Evolutionary conservation across 1,139 yeast species (phyloP), one percentile per base, ranked within the genome.

Genomic region (Yamadazyma atmosphaerica): DNA sequence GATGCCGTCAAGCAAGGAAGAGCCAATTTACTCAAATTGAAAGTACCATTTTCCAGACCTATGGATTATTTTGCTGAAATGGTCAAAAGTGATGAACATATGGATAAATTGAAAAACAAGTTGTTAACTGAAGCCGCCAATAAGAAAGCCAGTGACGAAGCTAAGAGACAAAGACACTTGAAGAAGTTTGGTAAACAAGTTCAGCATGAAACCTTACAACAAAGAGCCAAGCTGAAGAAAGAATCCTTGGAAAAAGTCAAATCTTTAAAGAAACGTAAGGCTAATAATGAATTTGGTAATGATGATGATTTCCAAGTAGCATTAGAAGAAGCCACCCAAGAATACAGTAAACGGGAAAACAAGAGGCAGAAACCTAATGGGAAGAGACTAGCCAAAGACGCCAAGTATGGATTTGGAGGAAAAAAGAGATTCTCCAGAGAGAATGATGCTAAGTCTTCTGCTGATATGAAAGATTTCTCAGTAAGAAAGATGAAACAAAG

Each of bases 131-230:
- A 88, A 58, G 97, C 95, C 37, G 85, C 94, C 26, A 84, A 86
- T 57, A 87, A 86, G 77, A 86, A 86, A 65, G 97, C 96, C 2
- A 76, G 89, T 35, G 94, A 87, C 62, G 98, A 89, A 41, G 96
- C 98, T 26, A 86, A 86, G 70, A 85, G 85, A 64, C 98, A 92
- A 70, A 83, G 98, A 66, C 85, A 85, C 50, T 79, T 92, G 63
- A 92, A 90, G 83, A 92, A 92, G 72, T 90, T 88, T 53, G 98
- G 98, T 66, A 92, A 92, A 70, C 95, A 90, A 71, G 98, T 90
- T 30, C 98, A 90, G 71, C 79, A 86, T 54, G 95, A 88, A 50
- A 89, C 96, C 37, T 76, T 90, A 56, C 97, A 89, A 68, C 89
- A 87, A 54, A 86, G 98, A 68, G 96, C 90, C 59, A 85, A 87